Evolutionary conservation across 768 basidiomycete species (phyloP), one percentile per base, ranked within the genome.

Genomic region (Lentinula lateritia): DNA sequence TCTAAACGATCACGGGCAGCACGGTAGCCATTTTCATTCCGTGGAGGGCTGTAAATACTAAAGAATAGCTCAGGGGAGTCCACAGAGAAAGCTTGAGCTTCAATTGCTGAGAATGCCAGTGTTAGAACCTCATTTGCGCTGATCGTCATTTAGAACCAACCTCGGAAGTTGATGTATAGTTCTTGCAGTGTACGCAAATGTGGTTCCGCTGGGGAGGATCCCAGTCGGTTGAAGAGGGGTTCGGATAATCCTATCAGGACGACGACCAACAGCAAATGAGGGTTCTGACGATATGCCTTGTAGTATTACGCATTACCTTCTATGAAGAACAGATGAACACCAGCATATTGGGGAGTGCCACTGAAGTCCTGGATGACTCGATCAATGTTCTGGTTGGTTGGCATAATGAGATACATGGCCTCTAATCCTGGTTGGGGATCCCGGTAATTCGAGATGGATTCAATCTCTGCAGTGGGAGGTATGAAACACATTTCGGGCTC

Each of bases 401-500:
- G 92, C 85, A 95, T 96, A 62, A 98, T 78, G 63, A 99, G 75
- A 72, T 99, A 98, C 68, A 98, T 78, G 38, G 94, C 97, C 74
- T 98, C 95, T 55, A 96, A 87, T 45, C 85, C 83, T 8, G 86
- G 83, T 72, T 96, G 92, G 0, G 92, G 87, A 39, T 91, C 87
- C 65, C 97, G 88, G 70, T 87, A 73, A 67, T 78, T 89, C 64
- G 89, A 86, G 71, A 98, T 93, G 59, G 89, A 84, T 74, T 99
- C 96, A 73, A 98, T 92, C 70, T 93, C 96, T 99, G 39, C 12
- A 35, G 20, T 53, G 36, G 41, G 70, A 52, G 71, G 61, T 43
- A 42, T 36, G 16, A 34, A 12, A 42, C n/a, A 34, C 34, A 42
- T 55, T n/a, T 7, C 48, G 38, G 10, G n/a, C 28, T 20, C 12